Evolutionary conservation across 371 early-diverging fungal genomes (phyloP), one percentile per base, ranked within the genome.

Genomic region (Rhizopus delemar): DNA sequence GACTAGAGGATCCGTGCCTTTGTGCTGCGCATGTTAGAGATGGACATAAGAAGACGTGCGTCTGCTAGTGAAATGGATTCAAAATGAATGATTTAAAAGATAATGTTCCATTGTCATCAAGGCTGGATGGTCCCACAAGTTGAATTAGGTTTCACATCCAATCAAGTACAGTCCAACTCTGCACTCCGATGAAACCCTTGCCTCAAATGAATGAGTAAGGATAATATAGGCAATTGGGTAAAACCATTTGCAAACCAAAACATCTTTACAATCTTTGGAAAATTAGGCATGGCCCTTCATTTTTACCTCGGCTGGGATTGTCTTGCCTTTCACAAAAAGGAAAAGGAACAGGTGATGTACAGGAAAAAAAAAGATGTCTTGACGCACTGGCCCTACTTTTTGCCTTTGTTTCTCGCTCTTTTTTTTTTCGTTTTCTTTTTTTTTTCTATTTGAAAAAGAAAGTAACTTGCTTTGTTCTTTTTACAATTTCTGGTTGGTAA

Each of bases 1-100:
- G 81, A 53, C 68, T 71, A 34, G 61, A 69, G 16, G 86, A 89
- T 89, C 8, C 59, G 82, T 22, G 63, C 59, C 5, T 90, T 92
- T 63, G 54, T 92, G 59, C 36, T 75, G 41, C 93, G 91, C 12
- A 92, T 92, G 92, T 78, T 92, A 46, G 87, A 91, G 55, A 70
- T 91, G 59, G 81, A 81, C 59, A 84, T 82, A 39, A 66, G 74
- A 4, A 82, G 79, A 54, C 71, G 91, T 62, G 77, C 81, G 32
- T 60, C 76, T 28, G 88, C 91, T 16, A 71, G 70, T 29, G 65
- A 69, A 55, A 81, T 86, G 80, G 80, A 70, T 89, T 16, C 54
- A 69, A 39, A 78, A 81, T 54, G 70, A 68, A 54, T 90, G 90
- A 89, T 66, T 66, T 90, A 15, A 55, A 67, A 54, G 66, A n/a